A percentile compares a stretch with the other conserved stretches of the same genome.
Evolutionary conservation across 1,284 basidiomycete genomes (phyloP).

Genomic region (Taiwanofungus camphoratus): DNA sequence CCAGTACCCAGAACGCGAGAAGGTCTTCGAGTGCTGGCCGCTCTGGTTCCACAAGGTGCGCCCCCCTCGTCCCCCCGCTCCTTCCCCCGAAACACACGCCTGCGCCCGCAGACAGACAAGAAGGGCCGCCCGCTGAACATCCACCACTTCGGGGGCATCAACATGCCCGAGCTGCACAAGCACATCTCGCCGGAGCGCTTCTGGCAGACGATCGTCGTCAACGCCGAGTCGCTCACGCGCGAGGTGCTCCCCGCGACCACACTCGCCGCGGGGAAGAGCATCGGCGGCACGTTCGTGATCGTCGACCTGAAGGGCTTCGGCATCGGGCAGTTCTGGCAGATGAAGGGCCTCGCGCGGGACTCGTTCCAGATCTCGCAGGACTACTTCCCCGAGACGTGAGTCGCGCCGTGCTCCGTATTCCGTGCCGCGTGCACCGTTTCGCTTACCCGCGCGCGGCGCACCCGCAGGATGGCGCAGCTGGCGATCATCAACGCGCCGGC

Average conservation of each 20-base stretch:
- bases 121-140: conserved; percentile 66
- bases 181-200: conserved; percentile 55
- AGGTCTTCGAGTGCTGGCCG: conserved; percentile 68
- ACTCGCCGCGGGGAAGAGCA: conserved; percentile 41
- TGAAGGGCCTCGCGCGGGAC: conserved; percentile 51
- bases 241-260: conserved; percentile 65
- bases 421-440: not conserved
- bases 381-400: conserved; percentile 70
- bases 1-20: conserved; percentile 62
- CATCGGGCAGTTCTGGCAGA: conserved; percentile 66
- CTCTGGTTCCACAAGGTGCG: conserved; percentile 68
- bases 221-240: conserved; percentile 52
- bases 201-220: conserved; percentile 58
- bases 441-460: too few species aligned
- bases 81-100: not conserved
- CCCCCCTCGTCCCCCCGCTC: conserved; percentile 1
- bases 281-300: conserved; percentile 54
- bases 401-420: not conserved
- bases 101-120: conserved; percentile 52
- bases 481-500: conserved; percentile 65
- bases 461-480: conserved; percentile 59
- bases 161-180: conserved; percentile 56
- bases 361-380: conserved; percentile 72
- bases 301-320: conserved; percentile 65
- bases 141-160: conserved; percentile 53